Evolutionary conservation across 139 green algal species (phyloP).

Genomic region (Chlorella sp.): DNA sequence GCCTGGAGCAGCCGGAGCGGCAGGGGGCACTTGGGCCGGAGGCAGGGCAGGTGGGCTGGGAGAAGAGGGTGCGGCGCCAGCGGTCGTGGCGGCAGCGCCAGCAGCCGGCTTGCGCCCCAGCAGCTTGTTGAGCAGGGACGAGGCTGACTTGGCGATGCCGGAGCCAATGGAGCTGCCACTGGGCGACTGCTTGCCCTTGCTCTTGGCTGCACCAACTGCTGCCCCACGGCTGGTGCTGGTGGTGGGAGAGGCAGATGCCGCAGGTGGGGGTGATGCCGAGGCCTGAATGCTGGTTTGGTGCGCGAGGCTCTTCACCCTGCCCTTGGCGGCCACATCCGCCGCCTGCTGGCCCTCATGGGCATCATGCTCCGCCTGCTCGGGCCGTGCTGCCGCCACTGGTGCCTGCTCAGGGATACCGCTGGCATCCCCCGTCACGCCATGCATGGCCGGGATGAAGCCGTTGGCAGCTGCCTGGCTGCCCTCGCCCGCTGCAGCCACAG

Average conservation of each 20-base stretch:
- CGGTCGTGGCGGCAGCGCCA: background rate
- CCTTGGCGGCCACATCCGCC: too few relatives aligned
- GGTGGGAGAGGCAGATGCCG: background rate
- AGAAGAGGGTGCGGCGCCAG: background rate
- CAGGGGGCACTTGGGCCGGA: background rate
- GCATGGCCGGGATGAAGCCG: too few relatives aligned
- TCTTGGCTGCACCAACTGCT: background rate
- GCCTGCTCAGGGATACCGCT: background rate
- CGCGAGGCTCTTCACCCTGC: too few relatives aligned
- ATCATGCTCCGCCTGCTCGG: too few relatives aligned
- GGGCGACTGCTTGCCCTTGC: too few relatives aligned
- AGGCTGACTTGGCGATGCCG: slow-evolving; percentile 6
- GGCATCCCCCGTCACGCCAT: background rate
- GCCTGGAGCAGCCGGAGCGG: too few relatives aligned
- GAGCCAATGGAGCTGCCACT: background rate
- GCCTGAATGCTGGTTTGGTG: too few relatives aligned
- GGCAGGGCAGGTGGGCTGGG: background rate
- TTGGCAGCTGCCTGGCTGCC: too few relatives aligned
- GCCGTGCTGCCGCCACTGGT: too few relatives aligned
- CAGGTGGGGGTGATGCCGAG: too few relatives aligned
- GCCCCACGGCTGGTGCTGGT: too few relatives aligned
- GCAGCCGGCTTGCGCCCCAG: background rate
- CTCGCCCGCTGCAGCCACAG: background rate
- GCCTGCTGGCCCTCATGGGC: too few relatives aligned
- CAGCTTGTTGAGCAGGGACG: slow-evolving; percentile 31